phyloP scores from a whole-genome alignment of 1,284 basidiomycete species.

The Pseudozyma sp. region DNA sequence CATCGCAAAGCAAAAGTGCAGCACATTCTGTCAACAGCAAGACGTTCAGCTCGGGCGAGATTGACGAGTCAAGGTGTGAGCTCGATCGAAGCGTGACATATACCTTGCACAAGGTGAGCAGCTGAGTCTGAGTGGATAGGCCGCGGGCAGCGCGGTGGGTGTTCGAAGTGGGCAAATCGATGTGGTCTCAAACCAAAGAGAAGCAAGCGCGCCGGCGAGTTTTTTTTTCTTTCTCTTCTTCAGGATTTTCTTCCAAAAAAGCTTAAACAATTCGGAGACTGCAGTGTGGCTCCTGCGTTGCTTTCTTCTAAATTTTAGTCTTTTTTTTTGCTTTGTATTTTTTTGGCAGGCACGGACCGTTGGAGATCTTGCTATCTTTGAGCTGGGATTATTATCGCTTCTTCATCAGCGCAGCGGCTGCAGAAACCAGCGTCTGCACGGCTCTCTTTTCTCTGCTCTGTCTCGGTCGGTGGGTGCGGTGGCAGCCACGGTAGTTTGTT shows the following conservation, averaged over 20 bases:
- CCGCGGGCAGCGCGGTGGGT: too few species aligned
- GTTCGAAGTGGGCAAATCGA: not conserved
- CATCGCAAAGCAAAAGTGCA: too few species aligned
- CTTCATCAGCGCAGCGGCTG: constrained; percentile 13
- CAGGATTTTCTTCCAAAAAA: constrained; percentile 5
- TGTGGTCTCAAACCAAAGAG: not conserved
- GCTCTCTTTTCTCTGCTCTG: constrained; percentile 4
- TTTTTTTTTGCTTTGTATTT: constrained; percentile 15
- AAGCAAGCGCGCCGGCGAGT: constrained; percentile 9
- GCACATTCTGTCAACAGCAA: too few species aligned
- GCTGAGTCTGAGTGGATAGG: too few species aligned
- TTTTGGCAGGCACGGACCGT: constrained; percentile 14
- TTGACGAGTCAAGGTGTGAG: too few species aligned
- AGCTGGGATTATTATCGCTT: not conserved
- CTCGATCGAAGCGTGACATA: too few species aligned
- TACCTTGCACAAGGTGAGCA: too few species aligned
- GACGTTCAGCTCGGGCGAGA: too few species aligned
- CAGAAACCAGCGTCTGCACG: not conserved
- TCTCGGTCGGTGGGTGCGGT: not conserved
- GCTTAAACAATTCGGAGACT: not conserved
- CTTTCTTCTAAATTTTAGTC: constrained; percentile 4
- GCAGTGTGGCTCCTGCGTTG: not conserved
- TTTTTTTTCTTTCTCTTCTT: constrained; percentile 6
- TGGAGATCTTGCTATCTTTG: constrained; percentile 42
- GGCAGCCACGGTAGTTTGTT: not conserved